A percentile compares a stretch with the other conserved stretches of the same genome.
These are phyloP conservation scores for Lophiotrema nucula DNA, from an alignment of 495 filamentous ascomycete species.

Conservation along the genomic window DNA sequence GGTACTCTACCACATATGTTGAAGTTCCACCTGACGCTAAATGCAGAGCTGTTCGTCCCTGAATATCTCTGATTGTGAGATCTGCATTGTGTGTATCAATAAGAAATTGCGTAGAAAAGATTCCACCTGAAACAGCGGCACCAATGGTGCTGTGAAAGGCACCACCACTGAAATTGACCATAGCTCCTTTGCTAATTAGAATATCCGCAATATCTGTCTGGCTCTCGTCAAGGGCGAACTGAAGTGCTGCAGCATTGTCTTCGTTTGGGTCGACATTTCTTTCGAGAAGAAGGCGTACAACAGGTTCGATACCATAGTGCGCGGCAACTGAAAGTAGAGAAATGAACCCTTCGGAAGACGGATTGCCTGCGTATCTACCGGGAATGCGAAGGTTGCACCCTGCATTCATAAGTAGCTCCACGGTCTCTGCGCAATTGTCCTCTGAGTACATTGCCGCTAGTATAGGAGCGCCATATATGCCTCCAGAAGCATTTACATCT, in stretches of 20 bases:
- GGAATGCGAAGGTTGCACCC: background rate
- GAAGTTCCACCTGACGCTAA: background rate
- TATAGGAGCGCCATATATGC: background rate
- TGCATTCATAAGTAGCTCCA: background rate
- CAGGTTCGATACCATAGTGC: background rate
- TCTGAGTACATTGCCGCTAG: background rate
- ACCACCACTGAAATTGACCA: background rate
- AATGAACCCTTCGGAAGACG: no score
- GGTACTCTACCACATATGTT: background rate
- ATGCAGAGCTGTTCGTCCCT: slow-evolving; percentile 10
- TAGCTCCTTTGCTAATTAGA: background rate
- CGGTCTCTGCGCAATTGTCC: background rate
- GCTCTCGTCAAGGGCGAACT: background rate
- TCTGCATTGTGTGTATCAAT: background rate
- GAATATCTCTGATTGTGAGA: background rate
- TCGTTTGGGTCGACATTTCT: background rate
- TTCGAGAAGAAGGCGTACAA: background rate
- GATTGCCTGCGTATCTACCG: background rate
- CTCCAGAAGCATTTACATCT: background rate
- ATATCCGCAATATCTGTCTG: background rate
- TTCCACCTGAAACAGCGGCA: background rate
- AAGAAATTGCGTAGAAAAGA: background rate
- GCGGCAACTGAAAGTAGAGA: background rate
- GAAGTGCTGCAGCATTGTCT: background rate
- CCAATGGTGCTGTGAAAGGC: background rate